A percentile compares a stretch with the other conserved stretches of the same genome.
These are phyloP conservation scores for Auriscalpium orientale DNA, from an alignment of 768 basidiomycete species.

Conservation along the genomic window DNA sequence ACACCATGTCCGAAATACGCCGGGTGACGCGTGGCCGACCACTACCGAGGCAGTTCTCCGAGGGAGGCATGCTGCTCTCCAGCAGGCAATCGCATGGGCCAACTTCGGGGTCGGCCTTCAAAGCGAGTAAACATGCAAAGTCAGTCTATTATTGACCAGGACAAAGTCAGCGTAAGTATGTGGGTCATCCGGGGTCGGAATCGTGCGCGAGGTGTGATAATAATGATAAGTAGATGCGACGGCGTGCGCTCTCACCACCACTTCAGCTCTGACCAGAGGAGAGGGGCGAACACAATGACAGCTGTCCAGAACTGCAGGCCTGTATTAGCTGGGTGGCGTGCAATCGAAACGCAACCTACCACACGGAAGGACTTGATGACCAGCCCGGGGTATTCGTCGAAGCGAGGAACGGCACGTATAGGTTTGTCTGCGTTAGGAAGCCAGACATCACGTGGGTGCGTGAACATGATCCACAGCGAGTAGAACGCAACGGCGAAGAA, in stretches of 20 bases:
- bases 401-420: constrained; percentile 31
- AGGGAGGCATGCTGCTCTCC: too few relatives aligned
- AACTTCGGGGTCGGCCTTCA: too few relatives aligned
- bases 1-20: too few relatives aligned
- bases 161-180: too few relatives aligned
- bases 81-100: too few relatives aligned
- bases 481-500: constrained; percentile 97
- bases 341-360: constrained; percentile 32
- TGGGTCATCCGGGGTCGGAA: too few relatives aligned
- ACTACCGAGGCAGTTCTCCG: too few relatives aligned
- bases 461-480: constrained; percentile 86
- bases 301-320: constrained; percentile 76
- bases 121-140: too few relatives aligned
- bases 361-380: constrained; percentile 55
- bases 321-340: background rate
- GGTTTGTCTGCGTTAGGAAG: constrained; percentile 28
- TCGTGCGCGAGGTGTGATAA: background rate
- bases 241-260: constrained; percentile 41
- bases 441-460: constrained; percentile 40
- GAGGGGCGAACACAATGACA: constrained; percentile 79
- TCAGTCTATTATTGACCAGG: too few relatives aligned
- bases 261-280: constrained; percentile 81
- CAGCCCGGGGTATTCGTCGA: constrained; percentile 65
- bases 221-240: background rate
- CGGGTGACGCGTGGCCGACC: too few relatives aligned